A percentile compares a stretch with the other conserved stretches of the same genome.
phyloP scores from a whole-genome alignment of 352 stramenopile genomes.

The Globisporangium perplexum region DNA sequence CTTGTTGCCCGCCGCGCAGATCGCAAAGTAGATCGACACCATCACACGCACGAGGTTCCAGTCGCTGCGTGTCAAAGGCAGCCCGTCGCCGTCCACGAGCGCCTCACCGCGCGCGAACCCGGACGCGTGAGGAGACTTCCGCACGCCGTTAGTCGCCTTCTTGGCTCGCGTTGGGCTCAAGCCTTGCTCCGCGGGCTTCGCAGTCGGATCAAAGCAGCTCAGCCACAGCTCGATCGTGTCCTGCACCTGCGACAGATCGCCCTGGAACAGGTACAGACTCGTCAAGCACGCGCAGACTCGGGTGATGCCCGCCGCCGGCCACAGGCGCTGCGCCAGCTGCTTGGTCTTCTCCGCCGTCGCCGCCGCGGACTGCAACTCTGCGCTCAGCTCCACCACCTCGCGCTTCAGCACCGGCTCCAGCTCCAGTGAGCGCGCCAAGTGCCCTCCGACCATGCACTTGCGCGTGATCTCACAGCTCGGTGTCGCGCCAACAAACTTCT shows the following conservation, averaged over 20 bases:
- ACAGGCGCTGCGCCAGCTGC: conserved; percentile 51
- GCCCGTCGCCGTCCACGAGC: conserved; percentile 66
- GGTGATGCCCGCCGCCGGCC: conserved; percentile 79
- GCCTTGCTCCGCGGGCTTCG: conserved; percentile 38
- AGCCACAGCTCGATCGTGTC: conserved; percentile 55
- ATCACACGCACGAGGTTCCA: conserved; percentile 80
- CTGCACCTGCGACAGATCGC: conserved; percentile 49
- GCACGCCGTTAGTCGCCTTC: conserved; percentile 11
- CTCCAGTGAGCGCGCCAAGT: conserved; percentile 56
- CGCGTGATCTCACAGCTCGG: conserved; percentile 68
- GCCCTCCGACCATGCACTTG: conserved; percentile 68
- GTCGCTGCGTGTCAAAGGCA: conserved; percentile 74
- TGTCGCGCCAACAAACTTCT: conserved; percentile 62
- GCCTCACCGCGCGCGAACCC: conserved; percentile 66
- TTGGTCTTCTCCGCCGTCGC: conserved; percentile 60
- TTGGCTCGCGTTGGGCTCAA: conserved; percentile 13
- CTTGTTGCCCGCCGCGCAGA: conserved; percentile 44
- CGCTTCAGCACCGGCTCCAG: conserved; percentile 54
- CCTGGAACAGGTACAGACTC: conserved; percentile 72
- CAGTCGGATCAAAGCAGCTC: conserved; percentile 71
- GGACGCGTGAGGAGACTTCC: conserved; percentile 8
- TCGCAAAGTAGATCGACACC: conserved; percentile 75
- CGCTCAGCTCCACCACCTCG: conserved; percentile 56
- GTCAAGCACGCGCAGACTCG: conserved; percentile 67
- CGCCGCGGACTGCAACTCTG: conserved; percentile 57